Evolutionary conservation across 1,284 basidiomycete species (phyloP).

Genomic region (Sanghuangporus baumii): DNA sequence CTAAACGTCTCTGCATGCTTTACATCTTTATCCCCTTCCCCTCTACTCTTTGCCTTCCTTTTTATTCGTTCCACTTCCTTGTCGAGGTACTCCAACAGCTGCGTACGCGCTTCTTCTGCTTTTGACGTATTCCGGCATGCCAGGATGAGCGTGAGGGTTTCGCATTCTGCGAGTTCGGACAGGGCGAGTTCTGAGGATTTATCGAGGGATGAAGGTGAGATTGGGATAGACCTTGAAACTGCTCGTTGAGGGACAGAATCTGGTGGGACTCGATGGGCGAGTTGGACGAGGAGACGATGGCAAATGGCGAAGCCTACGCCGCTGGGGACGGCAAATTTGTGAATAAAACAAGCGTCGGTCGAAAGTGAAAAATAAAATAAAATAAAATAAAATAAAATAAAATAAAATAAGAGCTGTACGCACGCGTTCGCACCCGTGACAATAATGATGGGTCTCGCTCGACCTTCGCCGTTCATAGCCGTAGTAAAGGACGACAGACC

Average conservation of each 20-base stretch:
- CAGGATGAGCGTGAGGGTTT: slow-evolving; percentile 72
- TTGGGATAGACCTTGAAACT: slow-evolving; percentile 10
- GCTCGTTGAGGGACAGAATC: slow-evolving; percentile 43
- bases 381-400: neutral
- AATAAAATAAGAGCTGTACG: slow-evolving; percentile 19
- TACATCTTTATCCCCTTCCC: slow-evolving; percentile 18
- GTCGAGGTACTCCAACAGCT: slow-evolving; percentile 53
- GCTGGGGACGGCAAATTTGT: slow-evolving; percentile 35
- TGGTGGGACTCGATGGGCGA: slow-evolving; percentile 45
- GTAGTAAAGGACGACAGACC: neutral
- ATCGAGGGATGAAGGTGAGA: neutral
- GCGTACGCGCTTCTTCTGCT: slow-evolving; percentile 55
- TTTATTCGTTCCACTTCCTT: slow-evolving; percentile 36
- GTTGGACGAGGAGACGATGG: slow-evolving; percentile 69
- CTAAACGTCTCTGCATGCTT: slow-evolving; percentile 47
- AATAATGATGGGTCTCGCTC: slow-evolving; percentile 43
- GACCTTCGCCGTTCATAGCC: neutral
- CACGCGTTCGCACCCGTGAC: slow-evolving; percentile 71
- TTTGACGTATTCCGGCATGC: slow-evolving; percentile 70
- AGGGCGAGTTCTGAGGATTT: neutral
- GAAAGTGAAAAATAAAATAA: neutral
- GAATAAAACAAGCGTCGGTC: neutral
- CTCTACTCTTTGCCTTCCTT: slow-evolving; percentile 22
- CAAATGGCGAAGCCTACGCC: slow-evolving; percentile 83
- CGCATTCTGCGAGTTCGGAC: slow-evolving; percentile 26